A percentile compares a stretch with the other conserved stretches of the same genome.
These are phyloP conservation scores for Hebeloma cylindrosporum DNA, from an alignment of 768 basidiomycete genomes.

Conservation along the genomic window DNA sequence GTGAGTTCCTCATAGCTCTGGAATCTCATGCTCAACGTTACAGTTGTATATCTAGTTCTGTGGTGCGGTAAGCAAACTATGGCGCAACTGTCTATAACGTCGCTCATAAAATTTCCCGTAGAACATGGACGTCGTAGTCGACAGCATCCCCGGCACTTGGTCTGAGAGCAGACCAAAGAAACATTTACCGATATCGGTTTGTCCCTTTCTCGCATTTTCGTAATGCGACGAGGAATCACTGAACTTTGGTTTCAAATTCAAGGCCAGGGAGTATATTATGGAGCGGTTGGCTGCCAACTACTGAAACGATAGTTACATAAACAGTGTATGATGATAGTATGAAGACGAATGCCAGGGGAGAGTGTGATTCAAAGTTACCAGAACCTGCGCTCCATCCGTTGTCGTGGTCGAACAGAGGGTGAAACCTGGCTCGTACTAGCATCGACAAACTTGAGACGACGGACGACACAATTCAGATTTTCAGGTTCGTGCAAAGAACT, in stretches of 20 bases:
- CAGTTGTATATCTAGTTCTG: slow-evolving; percentile 28
- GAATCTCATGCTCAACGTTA: not conserved
- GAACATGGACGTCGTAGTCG: slow-evolving; percentile 44
- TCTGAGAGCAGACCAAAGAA: slow-evolving; percentile 45
- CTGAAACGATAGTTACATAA: too few species aligned
- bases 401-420: too few species aligned
- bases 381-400: too few species aligned
- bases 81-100: slow-evolving; percentile 15
- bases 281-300: slow-evolving; percentile 40
- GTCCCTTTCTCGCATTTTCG: slow-evolving; percentile 7
- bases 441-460: too few species aligned
- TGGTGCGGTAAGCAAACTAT: slow-evolving; percentile 27
- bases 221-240: not conserved
- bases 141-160: slow-evolving; percentile 54
- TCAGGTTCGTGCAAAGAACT: too few species aligned
- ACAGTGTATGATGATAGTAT: too few species aligned
- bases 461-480: too few species aligned
- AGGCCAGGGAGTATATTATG: slow-evolving; percentile 39
- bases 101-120: slow-evolving; percentile 14
- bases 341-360: too few species aligned
- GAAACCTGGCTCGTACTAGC: too few species aligned
- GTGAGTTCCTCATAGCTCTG: slow-evolving; percentile 28
- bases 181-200: slow-evolving; percentile 46
- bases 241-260: not conserved
- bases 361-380: too few species aligned